Percentiles rank a stretch among this genome's conserved stretches.
Evolutionary conservation across 768 basidiomycete species (phyloP).

Genomic region (Thelephora ganbajun): DNA sequence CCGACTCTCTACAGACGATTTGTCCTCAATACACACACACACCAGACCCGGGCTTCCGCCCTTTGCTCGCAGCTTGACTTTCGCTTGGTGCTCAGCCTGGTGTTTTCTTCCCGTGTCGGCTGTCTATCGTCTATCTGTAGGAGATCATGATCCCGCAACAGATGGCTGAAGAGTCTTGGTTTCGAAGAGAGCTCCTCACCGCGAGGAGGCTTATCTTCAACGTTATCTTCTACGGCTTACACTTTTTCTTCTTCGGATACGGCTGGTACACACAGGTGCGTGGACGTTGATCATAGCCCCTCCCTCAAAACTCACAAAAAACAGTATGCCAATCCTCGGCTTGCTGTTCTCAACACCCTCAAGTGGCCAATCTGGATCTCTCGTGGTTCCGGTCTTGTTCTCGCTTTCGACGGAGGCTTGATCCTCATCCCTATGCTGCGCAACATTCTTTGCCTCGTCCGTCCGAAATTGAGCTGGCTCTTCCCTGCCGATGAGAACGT

Average conservation of each 20-base stretch:
- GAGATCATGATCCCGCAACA: constrained; percentile 5
- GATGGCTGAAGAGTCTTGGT: constrained; percentile 56
- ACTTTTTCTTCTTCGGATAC: constrained; percentile 61
- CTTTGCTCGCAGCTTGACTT: too few species aligned
- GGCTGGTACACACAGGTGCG: constrained; percentile 79
- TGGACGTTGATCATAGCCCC: constrained; percentile 2
- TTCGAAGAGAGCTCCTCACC: constrained; percentile 53
- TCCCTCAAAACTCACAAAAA: constrained; percentile 2
- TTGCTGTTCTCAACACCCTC: constrained; percentile 68
- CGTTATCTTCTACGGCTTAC: constrained; percentile 66
- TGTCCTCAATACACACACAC: too few species aligned
- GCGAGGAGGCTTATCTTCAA: constrained; percentile 60
- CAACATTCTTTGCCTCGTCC: constrained; percentile 72
- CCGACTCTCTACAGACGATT: too few species aligned
- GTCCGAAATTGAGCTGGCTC: constrained; percentile 67
- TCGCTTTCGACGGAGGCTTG: constrained; percentile 76
- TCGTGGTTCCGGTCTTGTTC: constrained; percentile 81
- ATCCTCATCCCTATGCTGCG: constrained; percentile 85
- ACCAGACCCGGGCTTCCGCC: too few species aligned
- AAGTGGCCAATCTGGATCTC: constrained; percentile 81
- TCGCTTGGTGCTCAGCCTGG: constrained; percentile 7
- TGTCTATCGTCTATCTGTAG: background rate
- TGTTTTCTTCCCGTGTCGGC: background rate
- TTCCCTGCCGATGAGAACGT: constrained; percentile 92
- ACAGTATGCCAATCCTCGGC: constrained; percentile 43